phyloP scores from a whole-genome alignment of 495 filamentous ascomycete genomes.

The Penicilliopsis zonata region DNA sequence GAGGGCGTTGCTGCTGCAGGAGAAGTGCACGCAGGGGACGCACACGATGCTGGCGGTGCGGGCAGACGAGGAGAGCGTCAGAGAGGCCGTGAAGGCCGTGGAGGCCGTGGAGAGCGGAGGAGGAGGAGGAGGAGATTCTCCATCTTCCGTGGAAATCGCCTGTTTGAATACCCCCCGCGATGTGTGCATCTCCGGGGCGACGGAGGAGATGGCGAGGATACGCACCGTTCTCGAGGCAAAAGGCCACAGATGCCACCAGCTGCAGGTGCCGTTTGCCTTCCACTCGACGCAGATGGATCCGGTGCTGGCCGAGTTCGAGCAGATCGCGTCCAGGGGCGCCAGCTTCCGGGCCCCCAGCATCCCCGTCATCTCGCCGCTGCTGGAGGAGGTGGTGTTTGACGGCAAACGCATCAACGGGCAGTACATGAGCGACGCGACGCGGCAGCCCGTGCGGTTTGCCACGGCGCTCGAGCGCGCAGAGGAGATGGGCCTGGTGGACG shows the following conservation, averaged over 20 bases:
- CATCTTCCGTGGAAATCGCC: slow-evolving; percentile 38
- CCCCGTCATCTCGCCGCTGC: slow-evolving; percentile 22
- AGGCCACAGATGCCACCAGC: slow-evolving; percentile 9
- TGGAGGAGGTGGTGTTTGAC: slow-evolving; percentile 4
- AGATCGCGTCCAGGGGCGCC: slow-evolving; percentile 16
- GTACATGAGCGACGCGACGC: slow-evolving; percentile 16
- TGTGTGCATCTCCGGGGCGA: slow-evolving; percentile 46
- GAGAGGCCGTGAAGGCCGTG: background rate
- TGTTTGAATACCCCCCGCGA: slow-evolving; percentile 52
- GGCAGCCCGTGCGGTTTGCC: slow-evolving; percentile 19
- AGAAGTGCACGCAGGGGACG: slow-evolving; percentile 5
- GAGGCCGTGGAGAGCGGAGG: slow-evolving; percentile 16
- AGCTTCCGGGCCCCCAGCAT: slow-evolving; percentile 20
- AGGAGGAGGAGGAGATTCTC: background rate
- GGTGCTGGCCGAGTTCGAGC: slow-evolving; percentile 33
- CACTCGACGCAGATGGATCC: slow-evolving; percentile 41
- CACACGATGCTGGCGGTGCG: slow-evolving; percentile 46
- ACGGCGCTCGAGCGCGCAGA: slow-evolving; percentile 13
- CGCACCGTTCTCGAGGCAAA: slow-evolving; percentile 1
- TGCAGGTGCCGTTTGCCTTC: slow-evolving; percentile 38
- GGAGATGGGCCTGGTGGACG: slow-evolving; percentile 7
- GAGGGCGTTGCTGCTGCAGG: slow-evolving; percentile 10
- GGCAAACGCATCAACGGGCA: slow-evolving; percentile 13
- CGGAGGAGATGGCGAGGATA: slow-evolving; percentile 17
- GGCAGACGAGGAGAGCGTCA: background rate